These are phyloP conservation scores for Cardiospermum halicacabum DNA, from an alignment of 345 rosid species.

Conservation along the genomic window DNA sequence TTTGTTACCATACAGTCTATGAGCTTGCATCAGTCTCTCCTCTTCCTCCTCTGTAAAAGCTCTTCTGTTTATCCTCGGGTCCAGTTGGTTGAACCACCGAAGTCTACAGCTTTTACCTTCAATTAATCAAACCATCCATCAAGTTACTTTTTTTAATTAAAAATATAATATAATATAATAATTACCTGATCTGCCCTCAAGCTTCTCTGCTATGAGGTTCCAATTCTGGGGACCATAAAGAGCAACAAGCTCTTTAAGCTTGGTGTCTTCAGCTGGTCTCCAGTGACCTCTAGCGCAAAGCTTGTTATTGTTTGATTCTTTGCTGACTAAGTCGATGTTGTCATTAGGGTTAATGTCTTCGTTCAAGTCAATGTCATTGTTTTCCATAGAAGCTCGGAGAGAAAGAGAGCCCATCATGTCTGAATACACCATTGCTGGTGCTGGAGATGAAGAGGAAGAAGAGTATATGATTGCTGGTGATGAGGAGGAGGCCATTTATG, in stretches of 20 bases:
- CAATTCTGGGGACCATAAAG: conserved; percentile 96
- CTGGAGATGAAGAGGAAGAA: conserved; percentile 15
- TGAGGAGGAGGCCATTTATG: conserved; percentile 11
- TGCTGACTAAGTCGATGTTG: conserved; percentile 20
- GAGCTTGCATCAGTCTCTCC: conserved; percentile 90
- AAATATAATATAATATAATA: too few species aligned
- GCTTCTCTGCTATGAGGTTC: conserved; percentile 95
- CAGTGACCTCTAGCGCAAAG: conserved; percentile 95
- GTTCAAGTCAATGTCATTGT: conserved; percentile 24
- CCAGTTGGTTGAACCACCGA: conserved; percentile 96
- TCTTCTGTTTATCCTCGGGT: conserved; percentile 87
- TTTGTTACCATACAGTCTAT: conserved; percentile 90
- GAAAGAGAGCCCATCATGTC: too few species aligned
- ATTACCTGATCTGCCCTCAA: conserved; percentile 98
- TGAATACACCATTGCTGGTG: too few species aligned
- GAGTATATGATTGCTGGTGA: conserved; percentile 10
- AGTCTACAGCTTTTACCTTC: conserved; percentile 93
- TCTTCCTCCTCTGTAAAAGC: conserved; percentile 95
- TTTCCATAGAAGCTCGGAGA: conserved; percentile 18
- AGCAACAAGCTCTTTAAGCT: conserved; percentile 88
- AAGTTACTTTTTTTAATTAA: too few species aligned
- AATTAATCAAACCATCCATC: too few species aligned
- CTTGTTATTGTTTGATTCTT: conserved; percentile 48
- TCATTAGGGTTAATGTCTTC: conserved; percentile 28
- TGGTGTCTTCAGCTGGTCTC: conserved; percentile 92